Evolutionary conservation across 371 early-diverging fungal species (phyloP).

Genomic region (Syncephalastrum sp.): DNA sequence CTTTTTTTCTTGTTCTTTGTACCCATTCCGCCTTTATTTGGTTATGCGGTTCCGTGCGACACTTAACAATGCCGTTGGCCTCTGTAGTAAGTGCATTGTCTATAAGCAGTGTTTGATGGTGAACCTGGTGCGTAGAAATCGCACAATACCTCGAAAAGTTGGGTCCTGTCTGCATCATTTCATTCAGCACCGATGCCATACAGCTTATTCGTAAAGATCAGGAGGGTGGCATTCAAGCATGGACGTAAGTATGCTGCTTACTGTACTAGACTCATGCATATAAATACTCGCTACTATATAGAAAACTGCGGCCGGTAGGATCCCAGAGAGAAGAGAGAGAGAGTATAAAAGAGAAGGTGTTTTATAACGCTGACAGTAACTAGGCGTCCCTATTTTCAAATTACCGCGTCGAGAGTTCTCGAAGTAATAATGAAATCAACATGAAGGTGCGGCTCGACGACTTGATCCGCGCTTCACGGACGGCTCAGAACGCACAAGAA

Average conservation of each 20-base stretch:
- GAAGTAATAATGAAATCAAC: slow-evolving; percentile 47
- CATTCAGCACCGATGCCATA: slow-evolving; percentile 38
- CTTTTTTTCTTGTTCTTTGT: not conserved
- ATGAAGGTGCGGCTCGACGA: slow-evolving; percentile 46
- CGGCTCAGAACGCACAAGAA: slow-evolving; percentile 34
- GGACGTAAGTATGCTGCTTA: slow-evolving; percentile 46
- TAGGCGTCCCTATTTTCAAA: slow-evolving; percentile 58
- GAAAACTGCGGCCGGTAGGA: slow-evolving; percentile 26
- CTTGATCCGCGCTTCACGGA: slow-evolving; percentile 47
- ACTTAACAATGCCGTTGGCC: slow-evolving; percentile 27
- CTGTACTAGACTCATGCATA: not conserved
- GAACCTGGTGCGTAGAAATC: slow-evolving; percentile 24
- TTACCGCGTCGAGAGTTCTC: slow-evolving; percentile 47
- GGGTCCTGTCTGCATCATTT: slow-evolving; percentile 40
- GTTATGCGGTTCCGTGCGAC: slow-evolving; percentile 32
- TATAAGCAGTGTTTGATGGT: not conserved
- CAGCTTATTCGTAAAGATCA: slow-evolving; percentile 47
- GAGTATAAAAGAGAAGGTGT: too few species aligned
- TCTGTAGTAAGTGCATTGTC: slow-evolving; percentile 20
- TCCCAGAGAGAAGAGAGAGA: not conserved
- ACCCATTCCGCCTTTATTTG: not conserved
- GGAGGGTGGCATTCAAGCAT: slow-evolving; percentile 50
- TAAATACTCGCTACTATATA: slow-evolving; percentile 4
- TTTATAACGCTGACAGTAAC: not conserved
- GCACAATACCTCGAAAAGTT: slow-evolving; percentile 39